A percentile compares a stretch with the other conserved stretches of the same genome.
These are phyloP conservation scores for Scutellaria galericulata DNA, from an alignment of 257 asterid species.

Conservation along the genomic window DNA sequence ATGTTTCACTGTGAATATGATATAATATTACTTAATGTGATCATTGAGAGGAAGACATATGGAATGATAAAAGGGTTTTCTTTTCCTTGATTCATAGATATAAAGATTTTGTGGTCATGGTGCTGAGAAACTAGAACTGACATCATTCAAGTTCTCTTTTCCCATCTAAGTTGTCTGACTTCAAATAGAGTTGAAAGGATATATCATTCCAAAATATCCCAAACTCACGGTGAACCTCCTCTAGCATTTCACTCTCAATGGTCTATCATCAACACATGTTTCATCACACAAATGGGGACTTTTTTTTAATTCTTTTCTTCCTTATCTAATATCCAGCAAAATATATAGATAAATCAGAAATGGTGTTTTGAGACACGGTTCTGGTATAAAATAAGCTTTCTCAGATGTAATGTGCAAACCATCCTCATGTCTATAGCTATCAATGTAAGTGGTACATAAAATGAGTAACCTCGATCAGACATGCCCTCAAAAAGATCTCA, in stretches of 20 bases:
- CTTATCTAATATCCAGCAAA: neutral
- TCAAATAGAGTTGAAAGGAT: conserved; percentile 6
- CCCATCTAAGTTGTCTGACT: neutral
- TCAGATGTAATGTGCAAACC: neutral
- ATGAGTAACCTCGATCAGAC: neutral
- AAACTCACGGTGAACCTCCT: conserved; percentile 7
- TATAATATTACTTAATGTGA: neutral
- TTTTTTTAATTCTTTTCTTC: neutral
- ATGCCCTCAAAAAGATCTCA: neutral
- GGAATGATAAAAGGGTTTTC: neutral
- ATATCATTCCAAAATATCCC: neutral
- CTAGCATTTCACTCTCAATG: neutral
- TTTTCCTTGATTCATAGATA: conserved; percentile 9
- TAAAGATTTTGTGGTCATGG: neutral
- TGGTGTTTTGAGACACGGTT: neutral
- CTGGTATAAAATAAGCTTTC: conserved; percentile 3
- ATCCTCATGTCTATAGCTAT: neutral
- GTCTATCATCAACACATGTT: neutral
- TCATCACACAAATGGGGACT: neutral
- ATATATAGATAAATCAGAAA: conserved; percentile 3
- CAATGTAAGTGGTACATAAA: neutral
- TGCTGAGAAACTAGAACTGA: conserved; percentile 7
- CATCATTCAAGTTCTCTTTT: conserved; percentile 1
- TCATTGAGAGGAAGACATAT: neutral
- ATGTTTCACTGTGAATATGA: conserved; percentile 2